A percentile compares a stretch with the other conserved stretches of the same genome.
Conservation (phyloP, 345 rosid genomes). For the Camelina laxa region DNA sequence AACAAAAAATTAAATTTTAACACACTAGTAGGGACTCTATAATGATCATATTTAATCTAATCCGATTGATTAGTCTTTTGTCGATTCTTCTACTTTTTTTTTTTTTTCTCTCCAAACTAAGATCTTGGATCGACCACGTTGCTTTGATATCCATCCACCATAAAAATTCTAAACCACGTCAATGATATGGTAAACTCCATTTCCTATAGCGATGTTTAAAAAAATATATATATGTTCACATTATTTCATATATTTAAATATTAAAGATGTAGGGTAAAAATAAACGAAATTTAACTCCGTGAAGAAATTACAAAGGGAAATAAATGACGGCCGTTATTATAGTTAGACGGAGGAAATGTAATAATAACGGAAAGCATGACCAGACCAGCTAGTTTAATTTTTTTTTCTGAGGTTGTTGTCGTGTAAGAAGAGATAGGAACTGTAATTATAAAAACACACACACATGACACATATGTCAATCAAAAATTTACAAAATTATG, state of each 20-base stretch:
- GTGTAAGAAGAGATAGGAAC: slow-evolving; percentile 15
- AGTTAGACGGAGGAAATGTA: slow-evolving; percentile 35
- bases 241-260: too few species aligned
- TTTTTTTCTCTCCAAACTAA: not conserved
- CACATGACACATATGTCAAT: not conserved
- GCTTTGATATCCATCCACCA: slow-evolving; percentile 23
- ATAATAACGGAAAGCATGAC: slow-evolving; percentile 20
- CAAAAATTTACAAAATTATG: not conserved
- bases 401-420: slow-evolving; percentile 29
- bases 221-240: too few species aligned
- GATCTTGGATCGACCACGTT: slow-evolving; percentile 20
- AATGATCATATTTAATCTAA: slow-evolving; percentile 9
- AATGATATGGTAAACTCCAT: not conserved
- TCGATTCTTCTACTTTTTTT: too few species aligned
- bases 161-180: slow-evolving; percentile 22
- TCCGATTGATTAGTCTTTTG: not conserved
- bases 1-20: not conserved
- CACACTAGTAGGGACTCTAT: not conserved
- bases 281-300: slow-evolving; percentile 1
- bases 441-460: slow-evolving; percentile 5
- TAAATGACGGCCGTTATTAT: slow-evolving; percentile 40
- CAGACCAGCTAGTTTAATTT: slow-evolving; percentile 23
- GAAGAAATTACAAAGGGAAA: slow-evolving; percentile 14
- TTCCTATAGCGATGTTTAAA: not conserved
- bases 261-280: too few species aligned